Percentiles rank a stretch among this genome's conserved stretches.
These are phyloP conservation scores for Leucocoprinus leucothites DNA, from an alignment of 768 basidiomycete genomes.

Conservation along the genomic window DNA sequence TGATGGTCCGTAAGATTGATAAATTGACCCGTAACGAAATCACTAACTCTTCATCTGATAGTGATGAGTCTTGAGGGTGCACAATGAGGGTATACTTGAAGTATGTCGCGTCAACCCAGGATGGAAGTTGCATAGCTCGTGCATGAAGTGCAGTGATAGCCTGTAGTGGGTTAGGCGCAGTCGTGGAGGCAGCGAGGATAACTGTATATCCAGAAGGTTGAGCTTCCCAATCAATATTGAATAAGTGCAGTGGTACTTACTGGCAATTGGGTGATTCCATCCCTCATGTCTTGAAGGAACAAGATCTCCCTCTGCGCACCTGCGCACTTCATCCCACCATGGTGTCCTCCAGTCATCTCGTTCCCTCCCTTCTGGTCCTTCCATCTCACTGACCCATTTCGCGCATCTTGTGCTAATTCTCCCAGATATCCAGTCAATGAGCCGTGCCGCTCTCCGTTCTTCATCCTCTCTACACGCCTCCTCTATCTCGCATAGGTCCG, in stretches of 20 bases:
- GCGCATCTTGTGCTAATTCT: constrained; percentile 61
- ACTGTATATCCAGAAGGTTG: constrained; percentile 40
- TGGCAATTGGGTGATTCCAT: constrained; percentile 85
- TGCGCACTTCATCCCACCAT: constrained; percentile 85
- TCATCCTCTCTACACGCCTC: constrained; percentile 75
- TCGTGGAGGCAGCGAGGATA: constrained; percentile 78
- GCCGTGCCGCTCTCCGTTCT: constrained; percentile 71
- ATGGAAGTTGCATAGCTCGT: constrained; percentile 61
- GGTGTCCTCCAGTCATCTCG: constrained; percentile 50
- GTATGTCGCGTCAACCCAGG: constrained; percentile 76
- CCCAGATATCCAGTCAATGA: constrained; percentile 84
- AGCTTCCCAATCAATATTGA: not conserved
- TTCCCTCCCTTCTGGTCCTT: constrained; percentile 36
- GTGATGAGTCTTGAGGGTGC: constrained; percentile 63
- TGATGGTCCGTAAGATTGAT: constrained; percentile 1
- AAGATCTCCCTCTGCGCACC: constrained; percentile 75
- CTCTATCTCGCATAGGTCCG: constrained; percentile 70
- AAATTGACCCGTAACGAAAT: constrained; percentile 6
- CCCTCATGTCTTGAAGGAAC: constrained; percentile 69
- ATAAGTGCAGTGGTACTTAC: constrained; percentile 43
- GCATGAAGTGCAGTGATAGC: constrained; percentile 75
- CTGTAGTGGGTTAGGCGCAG: constrained; percentile 78
- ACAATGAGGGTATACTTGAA: constrained; percentile 76
- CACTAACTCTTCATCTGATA: constrained; percentile 80
- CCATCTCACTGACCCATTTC: constrained; percentile 71